Evolutionary conservation across 1,284 basidiomycete genomes (phyloP), one percentile per base, ranked within the genome.

Genomic region (Thecaphora thlaspeos): DNA sequence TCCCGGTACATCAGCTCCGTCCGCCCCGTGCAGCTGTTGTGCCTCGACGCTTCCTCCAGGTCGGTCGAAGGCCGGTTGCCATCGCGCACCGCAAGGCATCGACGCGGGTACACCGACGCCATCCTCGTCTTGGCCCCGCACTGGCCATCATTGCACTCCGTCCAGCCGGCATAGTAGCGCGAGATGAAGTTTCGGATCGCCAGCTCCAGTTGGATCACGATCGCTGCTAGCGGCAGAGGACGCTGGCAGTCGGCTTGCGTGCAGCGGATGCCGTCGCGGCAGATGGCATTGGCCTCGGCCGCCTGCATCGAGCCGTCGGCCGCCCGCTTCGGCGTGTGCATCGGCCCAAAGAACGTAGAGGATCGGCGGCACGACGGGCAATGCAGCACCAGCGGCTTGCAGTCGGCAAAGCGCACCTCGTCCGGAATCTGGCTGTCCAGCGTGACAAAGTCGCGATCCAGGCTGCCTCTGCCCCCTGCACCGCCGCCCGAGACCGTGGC

Each of bases 341-440:
- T 48, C 5, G 58, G 52, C 2, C 68, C 68, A 17, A 61, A 46
- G 51, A 68, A 71, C 11, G 41, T 40, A 30, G 49, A 46, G 2
- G 24, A 14, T 22, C 56, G 36, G 10, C 57, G 51, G 49, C 75
- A 77, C 17, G 42, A 26, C 2, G 58, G 63, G 45, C 75, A 77
- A 18, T 44, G 46, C 45, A 77, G 50, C 28, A 17, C 24, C 17
- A 75, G 53, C 9, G 61, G 48, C 24, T 68, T 56, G 45, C 75
- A 77, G 14, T 51, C 37, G 3, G 70, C 69, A 42, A 68, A 98
- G 14, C 93, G 84, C 68, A 95, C 88, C 36, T 84, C 82, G 71
- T 97, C 94, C 0, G 91, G 86, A 61, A 92, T 84, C 68, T 92
- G 90, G 15, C 91, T 93, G 68, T 96, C 91, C 40, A 97, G 84